Evolutionary conservation across 2,329 filamentous ascomycete genomes (phyloP).

Genomic region (Xylaria polymorpha): DNA sequence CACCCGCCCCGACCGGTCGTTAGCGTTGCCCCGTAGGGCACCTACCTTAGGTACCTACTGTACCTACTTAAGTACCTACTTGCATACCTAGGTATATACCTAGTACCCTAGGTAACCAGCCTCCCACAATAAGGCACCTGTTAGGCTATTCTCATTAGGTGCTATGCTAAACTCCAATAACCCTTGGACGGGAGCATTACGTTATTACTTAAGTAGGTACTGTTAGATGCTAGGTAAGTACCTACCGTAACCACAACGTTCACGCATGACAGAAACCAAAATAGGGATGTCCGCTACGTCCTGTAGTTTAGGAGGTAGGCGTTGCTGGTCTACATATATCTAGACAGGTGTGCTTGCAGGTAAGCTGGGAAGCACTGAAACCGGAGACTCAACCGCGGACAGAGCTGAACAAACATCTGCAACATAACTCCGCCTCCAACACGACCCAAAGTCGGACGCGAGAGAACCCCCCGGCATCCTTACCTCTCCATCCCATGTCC

Average conservation of each 20-base stretch:
- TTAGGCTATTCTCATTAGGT: background rate
- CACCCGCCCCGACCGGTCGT: background rate
- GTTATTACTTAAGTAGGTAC: background rate
- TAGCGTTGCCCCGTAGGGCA: background rate
- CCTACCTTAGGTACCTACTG: background rate
- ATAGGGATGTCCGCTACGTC: background rate
- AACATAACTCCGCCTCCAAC: slow-evolving; percentile 11
- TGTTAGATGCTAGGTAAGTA: background rate
- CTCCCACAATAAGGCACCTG: background rate
- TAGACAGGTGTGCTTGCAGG: background rate
- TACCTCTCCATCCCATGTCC: background rate
- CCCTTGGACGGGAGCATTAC: background rate
- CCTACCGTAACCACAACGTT: background rate
- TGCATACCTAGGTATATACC: background rate
- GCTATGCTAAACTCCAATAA: too few relatives aligned
- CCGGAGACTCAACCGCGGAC: background rate
- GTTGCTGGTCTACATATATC: background rate
- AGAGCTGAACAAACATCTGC: slow-evolving; percentile 1
- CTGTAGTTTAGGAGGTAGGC: background rate
- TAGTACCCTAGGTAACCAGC: background rate
- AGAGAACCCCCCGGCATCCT: background rate
- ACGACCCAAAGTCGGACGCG: background rate
- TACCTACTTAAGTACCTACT: background rate
- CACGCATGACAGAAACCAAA: background rate
- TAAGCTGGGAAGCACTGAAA: slow-evolving; percentile 1